A percentile compares a stretch with the other conserved stretches of the same genome.
Evolutionary conservation across 495 filamentous ascomycete genomes (phyloP).

Genomic region (Aspergillus baeticus): DNA sequence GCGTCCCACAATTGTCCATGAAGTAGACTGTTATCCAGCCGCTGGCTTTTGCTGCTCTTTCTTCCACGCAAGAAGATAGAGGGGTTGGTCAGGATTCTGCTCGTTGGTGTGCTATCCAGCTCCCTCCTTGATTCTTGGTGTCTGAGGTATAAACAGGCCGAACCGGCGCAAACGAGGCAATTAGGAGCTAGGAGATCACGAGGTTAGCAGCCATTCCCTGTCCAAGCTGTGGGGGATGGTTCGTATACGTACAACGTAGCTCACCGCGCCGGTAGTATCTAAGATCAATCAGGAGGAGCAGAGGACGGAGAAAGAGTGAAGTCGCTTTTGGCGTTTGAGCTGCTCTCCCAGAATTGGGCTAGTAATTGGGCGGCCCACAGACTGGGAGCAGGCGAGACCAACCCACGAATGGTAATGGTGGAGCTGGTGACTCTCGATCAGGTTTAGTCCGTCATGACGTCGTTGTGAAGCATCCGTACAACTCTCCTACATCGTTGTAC

Average conservation of each 20-base stretch:
- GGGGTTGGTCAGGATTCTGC: not conserved
- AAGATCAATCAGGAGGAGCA: not conserved
- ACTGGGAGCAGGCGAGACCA: not conserved
- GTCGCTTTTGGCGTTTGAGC: not conserved
- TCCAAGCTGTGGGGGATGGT: too few species aligned
- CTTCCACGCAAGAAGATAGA: constrained; percentile 10
- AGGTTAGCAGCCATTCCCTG: not conserved
- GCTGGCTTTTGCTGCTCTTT: not conserved
- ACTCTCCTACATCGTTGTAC: not conserved
- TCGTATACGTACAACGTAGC: not conserved
- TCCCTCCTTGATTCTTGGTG: not conserved
- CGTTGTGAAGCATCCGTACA: constrained; percentile 25
- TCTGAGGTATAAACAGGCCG: not conserved
- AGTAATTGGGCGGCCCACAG: constrained; percentile 6
- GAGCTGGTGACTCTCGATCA: constrained; percentile 8
- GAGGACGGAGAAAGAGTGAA: not conserved
- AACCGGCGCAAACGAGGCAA: not conserved
- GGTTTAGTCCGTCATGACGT: constrained; percentile 28
- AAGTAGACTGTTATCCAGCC: constrained; percentile 21
- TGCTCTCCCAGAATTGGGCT: not conserved
- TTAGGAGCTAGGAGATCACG: not conserved
- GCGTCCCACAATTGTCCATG: constrained; percentile 52
- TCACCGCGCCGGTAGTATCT: constrained; percentile 3
- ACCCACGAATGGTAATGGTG: not conserved
- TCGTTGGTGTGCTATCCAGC: not conserved